Base-by-base conservation (phyloP, 2,329 filamentous ascomycete species). In the Pseudogymnoascus sp. region DNA sequence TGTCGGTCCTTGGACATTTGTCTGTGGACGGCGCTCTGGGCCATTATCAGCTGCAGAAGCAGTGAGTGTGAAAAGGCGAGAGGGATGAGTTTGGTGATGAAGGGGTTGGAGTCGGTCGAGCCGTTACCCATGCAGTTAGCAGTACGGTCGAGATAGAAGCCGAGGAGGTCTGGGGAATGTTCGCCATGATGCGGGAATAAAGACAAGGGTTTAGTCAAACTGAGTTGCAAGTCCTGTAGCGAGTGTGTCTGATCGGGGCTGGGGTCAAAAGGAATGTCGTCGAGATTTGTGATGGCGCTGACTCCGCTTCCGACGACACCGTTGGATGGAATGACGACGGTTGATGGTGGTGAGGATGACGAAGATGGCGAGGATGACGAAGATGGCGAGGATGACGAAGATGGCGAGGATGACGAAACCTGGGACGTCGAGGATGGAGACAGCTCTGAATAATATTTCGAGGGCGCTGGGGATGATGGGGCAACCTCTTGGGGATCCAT, bases 41-140 rank as follows among this genome's bases (percentile, higher is more conserved):
- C 77, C 6, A 81, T 74, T 16, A 81, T 75, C 2, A 81, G 75
- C 45, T 81, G 79, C 3, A 81, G 62, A 1, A 80, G 73, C 0
- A 81, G 73, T 2, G 79, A 76, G 60, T 78, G 79, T 36, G 76
- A 76, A 39, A 80, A 81, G 2, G 79, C 77, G 1, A 81, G 65
- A 0, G 79, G 79, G 4, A 81, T 75, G 23, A 81, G 74, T 62
- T 80, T 78, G 25, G 76, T 75, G 16, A 80, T 70, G 61, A 80
- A 80, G 0, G 79, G 79, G 48, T 81, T 81, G 45, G 78, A 71
- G 1, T 75, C 73, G 0, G 79, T 79, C 0, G 79, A 78, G 0
- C 78, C 79, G 63, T 81, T 81, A 34, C 77, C 78, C 78, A 81
- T 80, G 61, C 77, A 79, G 48, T 77, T 76, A 14, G 78, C 76